A percentile compares a stretch with the other conserved stretches of the same genome.
phyloP scores from a whole-genome alignment of 345 rosid species.

The Cardamine chenopodiifolia region DNA sequence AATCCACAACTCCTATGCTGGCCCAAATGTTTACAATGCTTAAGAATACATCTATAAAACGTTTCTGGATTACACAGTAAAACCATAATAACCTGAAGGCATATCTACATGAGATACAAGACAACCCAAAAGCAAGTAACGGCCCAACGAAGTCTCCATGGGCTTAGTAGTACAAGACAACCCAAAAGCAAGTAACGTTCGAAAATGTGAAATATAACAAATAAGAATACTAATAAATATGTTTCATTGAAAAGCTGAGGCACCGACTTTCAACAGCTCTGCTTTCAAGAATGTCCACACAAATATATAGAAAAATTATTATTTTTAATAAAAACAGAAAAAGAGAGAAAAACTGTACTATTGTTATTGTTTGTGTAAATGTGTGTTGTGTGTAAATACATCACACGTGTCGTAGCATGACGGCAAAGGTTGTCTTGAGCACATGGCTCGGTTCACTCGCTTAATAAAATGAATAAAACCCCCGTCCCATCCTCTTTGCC shows the following conservation, averaged over 20 bases:
- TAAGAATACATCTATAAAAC: too few species aligned
- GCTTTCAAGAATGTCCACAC: slow-evolving; percentile 37
- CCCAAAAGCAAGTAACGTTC: slow-evolving; percentile 31
- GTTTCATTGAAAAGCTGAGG: slow-evolving; percentile 32
- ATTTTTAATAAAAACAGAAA: not conserved
- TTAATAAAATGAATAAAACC: not conserved
- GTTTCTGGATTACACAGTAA: not conserved
- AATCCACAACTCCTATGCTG: not conserved
- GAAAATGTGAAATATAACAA: not conserved
- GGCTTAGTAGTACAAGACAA: slow-evolving; percentile 18
- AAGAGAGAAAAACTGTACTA: slow-evolving; percentile 25
- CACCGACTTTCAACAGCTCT: slow-evolving; percentile 43
- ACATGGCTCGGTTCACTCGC: slow-evolving; percentile 35
- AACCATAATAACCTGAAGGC: not conserved
- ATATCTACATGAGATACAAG: not conserved
- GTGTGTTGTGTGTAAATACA: slow-evolving; percentile 31
- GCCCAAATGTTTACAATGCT: not conserved
- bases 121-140: not conserved
- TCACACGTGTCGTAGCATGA: slow-evolving; percentile 44
- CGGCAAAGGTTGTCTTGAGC: slow-evolving; percentile 44
- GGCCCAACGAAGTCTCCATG: slow-evolving; percentile 26
- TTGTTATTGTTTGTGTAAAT: slow-evolving; percentile 7
- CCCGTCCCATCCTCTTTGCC: not conserved
- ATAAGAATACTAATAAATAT: not conserved
- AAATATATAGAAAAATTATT: slow-evolving; percentile 1